A percentile compares a stretch with the other conserved stretches of the same genome.
These are phyloP conservation scores for Kodamaea anthophila DNA, from an alignment of 1,139 yeast species.

Conservation along the genomic window DNA sequence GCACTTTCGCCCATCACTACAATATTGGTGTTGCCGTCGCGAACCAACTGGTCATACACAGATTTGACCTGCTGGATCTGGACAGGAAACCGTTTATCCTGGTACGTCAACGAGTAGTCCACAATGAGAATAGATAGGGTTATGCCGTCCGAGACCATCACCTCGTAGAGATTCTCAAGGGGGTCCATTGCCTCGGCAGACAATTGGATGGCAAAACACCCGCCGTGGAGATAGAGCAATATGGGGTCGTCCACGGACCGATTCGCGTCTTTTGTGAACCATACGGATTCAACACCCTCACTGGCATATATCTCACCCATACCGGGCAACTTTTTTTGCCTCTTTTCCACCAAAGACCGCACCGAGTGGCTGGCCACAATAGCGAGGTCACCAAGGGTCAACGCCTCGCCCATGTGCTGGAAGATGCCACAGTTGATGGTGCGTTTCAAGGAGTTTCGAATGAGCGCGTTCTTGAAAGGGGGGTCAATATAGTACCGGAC, in stretches of 20 bases:
- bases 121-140: constrained; percentile 27
- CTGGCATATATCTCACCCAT: constrained; percentile 26
- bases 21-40: constrained; percentile 26
- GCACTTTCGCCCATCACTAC: constrained; percentile 37
- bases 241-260: constrained; percentile 29
- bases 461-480: constrained; percentile 2
- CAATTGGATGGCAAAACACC: constrained; percentile 29
- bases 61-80: constrained; percentile 30
- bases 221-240: constrained; percentile 38
- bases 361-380: constrained; percentile 4
- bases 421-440: constrained; percentile 4
- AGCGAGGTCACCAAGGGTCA: constrained; percentile 1
- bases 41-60: constrained; percentile 22
- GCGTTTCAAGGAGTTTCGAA: constrained; percentile 4
- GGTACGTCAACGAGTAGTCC: constrained; percentile 32
- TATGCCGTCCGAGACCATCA: constrained; percentile 20
- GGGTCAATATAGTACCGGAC: constrained; percentile 5
- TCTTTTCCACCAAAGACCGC: constrained; percentile 2
- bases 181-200: constrained; percentile 27
- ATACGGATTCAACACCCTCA: constrained; percentile 21
- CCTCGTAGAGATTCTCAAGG: constrained; percentile 23
- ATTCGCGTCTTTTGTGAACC: constrained; percentile 29
- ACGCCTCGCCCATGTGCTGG: constrained; percentile 4
- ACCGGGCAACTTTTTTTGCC: constrained; percentile 14
- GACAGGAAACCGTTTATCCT: constrained; percentile 26